Evolutionary conservation across 2,329 filamentous ascomycete species (phyloP), one percentile per base, ranked within the genome.

Genomic region (Scorias spongiosa): DNA sequence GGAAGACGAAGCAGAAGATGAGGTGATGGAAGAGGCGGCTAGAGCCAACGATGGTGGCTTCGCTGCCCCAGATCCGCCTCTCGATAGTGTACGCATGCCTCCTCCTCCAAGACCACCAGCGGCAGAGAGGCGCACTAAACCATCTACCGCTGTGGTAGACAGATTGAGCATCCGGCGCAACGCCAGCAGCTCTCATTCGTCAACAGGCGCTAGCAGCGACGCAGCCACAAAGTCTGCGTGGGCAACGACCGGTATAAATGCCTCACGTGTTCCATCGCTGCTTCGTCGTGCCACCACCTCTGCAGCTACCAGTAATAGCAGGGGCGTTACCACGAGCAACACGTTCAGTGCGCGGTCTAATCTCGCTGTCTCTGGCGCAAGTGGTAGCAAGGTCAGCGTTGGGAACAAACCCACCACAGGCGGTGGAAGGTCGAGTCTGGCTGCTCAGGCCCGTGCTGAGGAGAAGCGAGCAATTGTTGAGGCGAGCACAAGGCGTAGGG

Each of bases 241-340:
- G 58, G 53, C 72, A 2, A 49, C 63, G 1, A 61, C 67, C 2
- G 57, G 63, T 5, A 54, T 63, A 2, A 52, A 61, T 46, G 49
- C 57, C 10, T 54, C 58, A 2, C 65, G 66, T 0, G 75, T 84
- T 1, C 84, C 84, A 0, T 71, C 75, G 0, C 69, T 91, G 15
- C 71, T 91, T 14, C 75, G 84, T 20, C 74, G 82, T 28, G 82
- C 83, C 4, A 89, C 84, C 0, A 81, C 80, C 28, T 49, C 5
- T 39, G 40, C 34, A 12, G 42, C 12, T 14, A 34, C 10, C n/a
- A 47, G 50, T 14, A 60, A 56, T 40, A 55, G 59, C 51, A 45
- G 60, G 49, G 55, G 63, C 17, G 63, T 72, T 10, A 72, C 55
- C 54, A 65, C 44, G 50, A 14, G 12, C 17, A 40, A 40, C 17